Evolutionary conservation across 2,329 filamentous ascomycete species (phyloP).

Genomic region (Fusarium avenaceum): DNA sequence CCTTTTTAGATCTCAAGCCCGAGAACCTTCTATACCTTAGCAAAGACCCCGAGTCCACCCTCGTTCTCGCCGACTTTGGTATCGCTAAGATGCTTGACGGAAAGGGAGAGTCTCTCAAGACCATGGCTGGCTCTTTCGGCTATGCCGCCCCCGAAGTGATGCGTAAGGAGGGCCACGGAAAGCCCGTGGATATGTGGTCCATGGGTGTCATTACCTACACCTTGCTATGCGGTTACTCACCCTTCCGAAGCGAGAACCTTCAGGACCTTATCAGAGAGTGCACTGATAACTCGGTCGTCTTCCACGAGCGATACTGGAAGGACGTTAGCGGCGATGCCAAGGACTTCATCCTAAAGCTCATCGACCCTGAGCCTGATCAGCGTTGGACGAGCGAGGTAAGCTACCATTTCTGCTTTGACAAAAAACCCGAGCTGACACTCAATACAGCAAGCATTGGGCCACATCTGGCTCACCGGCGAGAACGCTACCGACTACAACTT

Average conservation of each 20-base stretch:
- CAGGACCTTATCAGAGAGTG: conserved; percentile 96
- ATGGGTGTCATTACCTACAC: conserved; percentile 99
- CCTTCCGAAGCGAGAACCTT: conserved; percentile 95
- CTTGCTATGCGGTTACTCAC: conserved; percentile 96
- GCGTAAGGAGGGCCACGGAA: conserved; percentile 97
- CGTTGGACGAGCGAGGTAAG: conserved; percentile 82
- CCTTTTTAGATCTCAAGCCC: conserved; percentile 85
- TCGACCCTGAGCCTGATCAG: conserved; percentile 82
- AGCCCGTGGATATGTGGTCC: conserved; percentile 99
- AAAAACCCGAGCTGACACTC: conserved; percentile 35
- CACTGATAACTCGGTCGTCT: conserved; percentile 84
- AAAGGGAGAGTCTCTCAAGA: conserved; percentile 91
- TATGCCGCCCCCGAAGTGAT: conserved; percentile 99
- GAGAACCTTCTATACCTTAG: conserved; percentile 97
- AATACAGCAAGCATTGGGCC: conserved; percentile 78
- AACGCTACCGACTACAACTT: conserved; percentile 96
- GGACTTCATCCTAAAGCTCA: conserved; percentile 86
- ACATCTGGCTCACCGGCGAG: conserved; percentile 91
- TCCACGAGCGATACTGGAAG: conserved; percentile 98
- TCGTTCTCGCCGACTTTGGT: conserved; percentile 96
- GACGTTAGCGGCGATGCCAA: conserved; percentile 97
- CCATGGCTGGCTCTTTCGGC: conserved; percentile 98
- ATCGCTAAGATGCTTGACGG: conserved; percentile 98
- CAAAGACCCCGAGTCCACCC: conserved; percentile 79
- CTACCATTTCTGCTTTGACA: conserved; percentile 8